phyloP scores from a whole-genome alignment of 2,329 filamentous ascomycete species.

The Penicillium sp. region DNA sequence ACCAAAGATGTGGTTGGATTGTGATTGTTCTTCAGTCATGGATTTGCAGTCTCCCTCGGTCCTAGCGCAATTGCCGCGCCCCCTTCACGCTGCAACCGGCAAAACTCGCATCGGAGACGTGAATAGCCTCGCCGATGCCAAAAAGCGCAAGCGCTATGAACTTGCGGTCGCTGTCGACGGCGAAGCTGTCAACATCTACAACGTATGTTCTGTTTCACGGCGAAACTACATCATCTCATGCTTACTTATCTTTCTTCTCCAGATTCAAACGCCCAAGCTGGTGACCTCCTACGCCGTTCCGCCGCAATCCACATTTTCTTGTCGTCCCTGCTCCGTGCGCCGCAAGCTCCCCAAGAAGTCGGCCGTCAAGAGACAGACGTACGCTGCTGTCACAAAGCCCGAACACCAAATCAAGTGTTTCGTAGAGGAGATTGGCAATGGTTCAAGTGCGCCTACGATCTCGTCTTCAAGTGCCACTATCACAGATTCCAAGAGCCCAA shows the following conservation, averaged over 20 bases:
- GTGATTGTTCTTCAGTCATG: conserved; percentile 33
- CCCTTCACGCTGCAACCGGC: conserved; percentile 43
- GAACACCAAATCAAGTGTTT: conserved; percentile 58
- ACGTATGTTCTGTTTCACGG: conserved; percentile 46
- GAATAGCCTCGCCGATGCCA: conserved; percentile 56
- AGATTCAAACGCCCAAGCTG: conserved; percentile 64
- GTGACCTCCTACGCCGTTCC: conserved; percentile 64
- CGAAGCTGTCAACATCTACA: conserved; percentile 64
- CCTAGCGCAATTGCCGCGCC: conserved; percentile 50
- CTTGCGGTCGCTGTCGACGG: conserved; percentile 62
- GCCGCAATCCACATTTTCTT: conserved; percentile 59
- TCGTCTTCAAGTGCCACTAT: conserved; percentile 43
- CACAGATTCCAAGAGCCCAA: conserved; percentile 41
- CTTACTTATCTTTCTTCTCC: neutral
- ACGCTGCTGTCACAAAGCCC: conserved; percentile 53
- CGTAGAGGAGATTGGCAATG: conserved; percentile 49
- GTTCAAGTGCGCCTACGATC: conserved; percentile 38
- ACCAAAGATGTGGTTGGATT: conserved; percentile 8
- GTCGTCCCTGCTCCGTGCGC: conserved; percentile 61
- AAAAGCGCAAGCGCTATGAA: conserved; percentile 65
- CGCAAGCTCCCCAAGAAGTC: conserved; percentile 49
- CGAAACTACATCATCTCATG: neutral
- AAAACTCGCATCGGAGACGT: conserved; percentile 51
- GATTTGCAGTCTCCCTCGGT: conserved; percentile 48
- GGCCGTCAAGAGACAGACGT: conserved; percentile 57